These are phyloP conservation scores for Xylariaceae sp. DNA, from an alignment of 2,329 filamentous ascomycete species.

Conservation along the genomic window DNA sequence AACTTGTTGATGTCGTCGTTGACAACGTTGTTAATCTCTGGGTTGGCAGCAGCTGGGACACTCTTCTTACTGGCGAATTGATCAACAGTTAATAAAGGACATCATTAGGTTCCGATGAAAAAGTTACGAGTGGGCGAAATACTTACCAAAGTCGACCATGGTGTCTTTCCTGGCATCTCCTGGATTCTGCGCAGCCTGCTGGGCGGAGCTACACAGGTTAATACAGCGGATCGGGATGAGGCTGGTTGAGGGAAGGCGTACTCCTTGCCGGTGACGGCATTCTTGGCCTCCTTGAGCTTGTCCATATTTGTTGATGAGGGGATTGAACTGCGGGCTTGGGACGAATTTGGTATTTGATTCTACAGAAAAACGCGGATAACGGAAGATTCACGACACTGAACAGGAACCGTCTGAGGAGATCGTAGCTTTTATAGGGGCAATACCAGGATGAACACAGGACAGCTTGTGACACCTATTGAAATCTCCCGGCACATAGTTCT, in stretches of 20 bases:
- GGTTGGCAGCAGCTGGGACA: slow-evolving; percentile 25
- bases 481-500: no score
- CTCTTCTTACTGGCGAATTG: slow-evolving; percentile 29
- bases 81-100: slow-evolving; percentile 28
- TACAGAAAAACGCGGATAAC: no score
- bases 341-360: no score
- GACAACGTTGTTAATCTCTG: slow-evolving; percentile 31
- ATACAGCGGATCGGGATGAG: no score
- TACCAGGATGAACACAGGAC: no score
- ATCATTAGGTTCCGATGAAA: no score
- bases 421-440: no score
- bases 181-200: slow-evolving; percentile 24
- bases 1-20: slow-evolving; percentile 30
- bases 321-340: no score
- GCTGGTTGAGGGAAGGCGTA: no score
- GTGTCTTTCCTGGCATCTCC: slow-evolving; percentile 28
- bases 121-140: neutral
- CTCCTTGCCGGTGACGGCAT: slow-evolving; percentile 26
- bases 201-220: slow-evolving; percentile 24
- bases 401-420: no score
- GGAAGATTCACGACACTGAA: no score
- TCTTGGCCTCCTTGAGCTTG: slow-evolving; percentile 28
- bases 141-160: slow-evolving; percentile 28
- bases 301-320: slow-evolving; percentile 20
- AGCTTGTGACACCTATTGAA: no score